A percentile compares a stretch with the other conserved stretches of the same genome.
phyloP scores from a whole-genome alignment of 352 stramenopile species.

The Phytophthora uliginosa region DNA sequence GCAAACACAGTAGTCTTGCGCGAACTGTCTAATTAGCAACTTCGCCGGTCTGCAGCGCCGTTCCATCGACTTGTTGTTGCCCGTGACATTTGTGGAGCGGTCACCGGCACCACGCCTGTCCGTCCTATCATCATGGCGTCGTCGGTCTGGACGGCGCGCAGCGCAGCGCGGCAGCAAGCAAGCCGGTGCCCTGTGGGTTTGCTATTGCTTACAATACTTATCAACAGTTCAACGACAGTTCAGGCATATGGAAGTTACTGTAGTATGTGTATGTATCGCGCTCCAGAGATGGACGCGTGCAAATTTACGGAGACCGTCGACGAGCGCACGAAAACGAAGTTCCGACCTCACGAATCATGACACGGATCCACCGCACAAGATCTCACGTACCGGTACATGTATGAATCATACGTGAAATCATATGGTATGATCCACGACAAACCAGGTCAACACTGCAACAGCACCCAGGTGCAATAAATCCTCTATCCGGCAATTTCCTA shows the following conservation, averaged over 20 bases:
- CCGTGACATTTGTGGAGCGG: background rate
- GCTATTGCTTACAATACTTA: background rate
- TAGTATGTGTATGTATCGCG: background rate
- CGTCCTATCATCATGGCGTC: background rate
- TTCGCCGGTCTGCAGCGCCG: background rate
- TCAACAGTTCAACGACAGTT: background rate
- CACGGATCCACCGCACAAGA: background rate
- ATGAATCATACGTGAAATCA: too few species aligned
- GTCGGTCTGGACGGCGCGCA: background rate
- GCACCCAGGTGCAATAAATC: too few species aligned
- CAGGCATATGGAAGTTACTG: background rate
- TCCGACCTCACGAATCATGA: background rate
- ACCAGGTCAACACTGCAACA: constrained; percentile 8
- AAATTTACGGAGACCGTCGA: background rate
- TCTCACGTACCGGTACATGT: too few species aligned
- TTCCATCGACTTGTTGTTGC: constrained; percentile 5
- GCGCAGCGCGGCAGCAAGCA: background rate
- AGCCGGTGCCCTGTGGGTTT: background rate
- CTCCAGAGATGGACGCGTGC: background rate
- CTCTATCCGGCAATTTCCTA: too few species aligned
- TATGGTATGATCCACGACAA: background rate
- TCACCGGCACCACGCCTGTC: constrained; percentile 2
- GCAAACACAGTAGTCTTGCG: too few species aligned
- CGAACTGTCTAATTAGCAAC: background rate
- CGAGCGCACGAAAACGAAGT: background rate